A percentile compares a stretch with the other conserved stretches of the same genome.
phyloP scores from a whole-genome alignment of 176 grass and related monocot genomes.

The Stipa capillata region DNA sequence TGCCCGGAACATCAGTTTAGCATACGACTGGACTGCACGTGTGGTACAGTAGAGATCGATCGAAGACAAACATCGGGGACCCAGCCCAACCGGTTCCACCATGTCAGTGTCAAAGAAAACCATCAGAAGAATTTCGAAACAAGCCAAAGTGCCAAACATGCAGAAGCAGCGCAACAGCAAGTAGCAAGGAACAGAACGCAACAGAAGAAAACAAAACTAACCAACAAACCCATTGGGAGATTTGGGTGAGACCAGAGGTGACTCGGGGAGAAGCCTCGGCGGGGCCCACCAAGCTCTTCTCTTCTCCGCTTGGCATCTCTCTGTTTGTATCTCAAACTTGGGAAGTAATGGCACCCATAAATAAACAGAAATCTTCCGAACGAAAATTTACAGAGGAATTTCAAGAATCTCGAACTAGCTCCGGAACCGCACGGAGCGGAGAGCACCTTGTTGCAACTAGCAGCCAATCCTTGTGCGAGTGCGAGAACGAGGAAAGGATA shows the following conservation, averaged over 20 bases:
- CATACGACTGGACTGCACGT: not conserved
- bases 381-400: not conserved
- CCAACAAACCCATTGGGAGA: not conserved
- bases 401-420: not conserved
- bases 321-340: not conserved
- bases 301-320: not conserved
- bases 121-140: too few relatives aligned
- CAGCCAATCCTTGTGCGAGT: not conserved
- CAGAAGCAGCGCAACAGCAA: too few relatives aligned
- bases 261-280: not conserved
- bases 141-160: too few relatives aligned
- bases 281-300: not conserved
- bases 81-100: not conserved
- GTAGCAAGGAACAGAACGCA: too few relatives aligned
- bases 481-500: not conserved
- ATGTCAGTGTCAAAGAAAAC: not conserved
- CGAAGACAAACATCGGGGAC: too few relatives aligned
- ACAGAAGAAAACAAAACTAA: not conserved
- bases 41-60: not conserved
- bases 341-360: not conserved
- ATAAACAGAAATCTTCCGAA: too few relatives aligned
- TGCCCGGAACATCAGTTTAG: not conserved
- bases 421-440: not conserved
- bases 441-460: too few relatives aligned
- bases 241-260: not conserved